Evolutionary conservation across 148 eudicot species (phyloP), one percentile per base, ranked within the genome.

Genomic region (Suaeda aralocaspica): DNA sequence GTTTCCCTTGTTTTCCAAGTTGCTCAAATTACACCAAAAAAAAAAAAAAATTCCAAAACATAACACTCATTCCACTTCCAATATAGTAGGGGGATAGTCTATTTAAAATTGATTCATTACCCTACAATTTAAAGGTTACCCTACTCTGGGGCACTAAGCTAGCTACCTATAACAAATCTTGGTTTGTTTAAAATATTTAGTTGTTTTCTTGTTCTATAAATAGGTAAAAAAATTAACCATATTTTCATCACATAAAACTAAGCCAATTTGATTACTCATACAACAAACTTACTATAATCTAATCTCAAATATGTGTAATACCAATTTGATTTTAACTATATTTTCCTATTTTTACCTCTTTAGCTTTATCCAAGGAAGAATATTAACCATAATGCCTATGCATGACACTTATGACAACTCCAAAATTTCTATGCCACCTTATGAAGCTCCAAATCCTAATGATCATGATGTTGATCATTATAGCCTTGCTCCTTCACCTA

Each of bases 391-490:
- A 8, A 16, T 51, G 49, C 68, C 76, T 16, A 31, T 72, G 67
- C 72, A 72, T 64, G 73, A 64, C 42, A 18, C 39, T 52, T 76
- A 72, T 16, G 34, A 66, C 14, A 39, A 75, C 19, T 76, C 87
- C 3, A 71, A 72, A 19, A 84, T 83, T 56, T 84, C 92, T 25
- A 11, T 76, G 6, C 68, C 91, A 15, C 92, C 89, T 45, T 74
- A 85, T 30, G 81, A 72, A 24, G 76, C 89, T 24, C 88, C 93
- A 14, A 64, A 64, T 48, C 63, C 77, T 26, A 59, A 64, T 14
- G 57, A 69, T 29, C 69, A 72, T 59, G 73, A 72, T 64, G 19
- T 50, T 53, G 16, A 50, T 61, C 55, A n/a, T 44, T n/a, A 15
- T 42, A 46, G 53, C 59, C 58, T 68, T 28, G 68, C 78, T 41